phyloP scores from a whole-genome alignment of 495 filamentous ascomycete species.

The Lentithecium fluviatile region DNA sequence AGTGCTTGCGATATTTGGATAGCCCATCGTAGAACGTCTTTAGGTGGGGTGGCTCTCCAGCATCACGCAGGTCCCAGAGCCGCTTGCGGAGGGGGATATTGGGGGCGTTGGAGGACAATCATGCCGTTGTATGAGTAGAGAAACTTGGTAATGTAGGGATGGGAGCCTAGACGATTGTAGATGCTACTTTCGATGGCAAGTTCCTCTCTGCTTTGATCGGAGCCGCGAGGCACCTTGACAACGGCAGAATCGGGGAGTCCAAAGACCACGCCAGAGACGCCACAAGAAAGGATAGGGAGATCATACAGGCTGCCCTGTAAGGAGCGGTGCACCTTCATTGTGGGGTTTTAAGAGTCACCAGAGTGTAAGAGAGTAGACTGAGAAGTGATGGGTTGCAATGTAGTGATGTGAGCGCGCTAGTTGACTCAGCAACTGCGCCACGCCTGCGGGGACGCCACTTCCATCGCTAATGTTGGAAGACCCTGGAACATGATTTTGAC shows the following conservation, averaged over 20 bases:
- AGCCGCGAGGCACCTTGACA: not conserved
- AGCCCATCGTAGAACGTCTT: slow-evolving; percentile 6
- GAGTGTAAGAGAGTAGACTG: not conserved
- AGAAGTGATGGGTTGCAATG: not conserved
- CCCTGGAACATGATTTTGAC: too few relatives aligned
- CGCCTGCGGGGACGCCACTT: too few relatives aligned
- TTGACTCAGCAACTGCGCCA: slow-evolving; percentile 3
- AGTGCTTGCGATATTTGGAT: not conserved
- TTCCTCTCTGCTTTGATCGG: not conserved
- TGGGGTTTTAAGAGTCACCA: not conserved
- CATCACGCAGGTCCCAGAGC: slow-evolving; percentile 2
- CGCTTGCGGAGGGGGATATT: slow-evolving; percentile 1
- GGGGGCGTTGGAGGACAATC: not conserved
- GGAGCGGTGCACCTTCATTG: not conserved
- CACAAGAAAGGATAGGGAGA: not conserved
- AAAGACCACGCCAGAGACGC: not conserved
- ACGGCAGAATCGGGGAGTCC: not conserved
- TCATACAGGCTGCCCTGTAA: not conserved
- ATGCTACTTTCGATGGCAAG: slow-evolving; percentile 1
- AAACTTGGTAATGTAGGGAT: slow-evolving; percentile 1
- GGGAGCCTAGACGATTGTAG: slow-evolving; percentile 1
- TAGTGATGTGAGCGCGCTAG: not conserved
- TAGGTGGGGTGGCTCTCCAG: not conserved
- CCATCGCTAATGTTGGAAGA: too few relatives aligned
- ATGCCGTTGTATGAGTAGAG: slow-evolving; percentile 1